Conservation (phyloP, 176 grass and related monocot species). For the Bolboschoenus planiculmis region DNA sequence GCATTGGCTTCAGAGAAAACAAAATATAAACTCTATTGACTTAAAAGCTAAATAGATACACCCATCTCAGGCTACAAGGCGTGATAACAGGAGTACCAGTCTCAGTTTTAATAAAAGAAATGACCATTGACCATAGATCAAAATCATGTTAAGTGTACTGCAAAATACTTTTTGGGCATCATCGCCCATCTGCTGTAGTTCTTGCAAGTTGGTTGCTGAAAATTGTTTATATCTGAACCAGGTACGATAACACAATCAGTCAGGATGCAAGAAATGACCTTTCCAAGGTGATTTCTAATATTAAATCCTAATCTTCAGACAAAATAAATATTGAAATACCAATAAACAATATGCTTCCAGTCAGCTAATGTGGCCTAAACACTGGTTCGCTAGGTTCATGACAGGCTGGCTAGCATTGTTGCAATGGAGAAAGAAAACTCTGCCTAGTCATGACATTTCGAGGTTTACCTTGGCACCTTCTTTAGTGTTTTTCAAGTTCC, state of each 20-base stretch:
- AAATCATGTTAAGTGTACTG: background rate
- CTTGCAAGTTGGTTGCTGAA: background rate
- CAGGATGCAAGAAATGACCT: slow-evolving; percentile 42
- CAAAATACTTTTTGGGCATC: background rate
- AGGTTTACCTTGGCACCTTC: background rate
- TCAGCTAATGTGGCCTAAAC: background rate
- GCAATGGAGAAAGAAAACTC: slow-evolving; percentile 79
- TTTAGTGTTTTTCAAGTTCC: background rate
- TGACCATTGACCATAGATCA: background rate
- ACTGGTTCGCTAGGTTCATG: slow-evolving; percentile 50
- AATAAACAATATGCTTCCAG: background rate
- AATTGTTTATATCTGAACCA: slow-evolving; percentile 22
- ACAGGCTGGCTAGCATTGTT: slow-evolving; percentile 73
- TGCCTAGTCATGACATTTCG: slow-evolving; percentile 8
- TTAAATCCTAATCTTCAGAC: background rate
- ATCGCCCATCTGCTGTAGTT: background rate
- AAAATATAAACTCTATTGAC: background rate
- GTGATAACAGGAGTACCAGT: background rate
- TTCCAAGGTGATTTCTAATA: slow-evolving; percentile 42
- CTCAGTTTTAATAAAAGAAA: background rate
- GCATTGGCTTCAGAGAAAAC: background rate
- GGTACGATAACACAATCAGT: slow-evolving; percentile 57
- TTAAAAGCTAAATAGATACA: background rate
- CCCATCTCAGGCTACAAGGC: background rate
- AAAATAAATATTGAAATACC: background rate